Base-by-base conservation (phyloP, 139 green algal genomes). In the Tetradesmus obliquus region DNA sequence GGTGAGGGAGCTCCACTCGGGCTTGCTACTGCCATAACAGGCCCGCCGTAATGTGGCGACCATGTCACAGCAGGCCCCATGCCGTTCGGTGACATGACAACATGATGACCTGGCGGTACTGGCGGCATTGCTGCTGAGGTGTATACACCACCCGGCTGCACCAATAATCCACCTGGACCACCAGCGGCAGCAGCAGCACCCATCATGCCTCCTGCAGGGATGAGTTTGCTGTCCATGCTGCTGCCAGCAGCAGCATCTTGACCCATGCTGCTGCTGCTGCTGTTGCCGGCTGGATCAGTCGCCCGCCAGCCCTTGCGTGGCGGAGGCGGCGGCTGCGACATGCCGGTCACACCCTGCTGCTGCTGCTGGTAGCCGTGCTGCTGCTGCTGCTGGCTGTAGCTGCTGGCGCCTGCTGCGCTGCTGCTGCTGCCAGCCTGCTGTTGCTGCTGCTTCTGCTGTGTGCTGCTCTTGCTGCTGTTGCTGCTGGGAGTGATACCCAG, bases 401-500 rank as follows among this genome's bases (percentile, higher is more conserved):
- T 89, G 85, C 85, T 89, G 62, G 5, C 20, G 32, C 6, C n/a
- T 51, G 66, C 66, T 24, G 32, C 53, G 76, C 76, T 53, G 76
- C 24, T 53, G 76, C 24, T 17, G 76, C 3, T 6, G 20, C 76
- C 76, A 45, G n/a, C 15, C 80, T 45, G 32, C 84, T 58, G 84
- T 9, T 57, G 57, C 84, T 81, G 84, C 84, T 32, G 84, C 84
- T 79, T 53, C 24, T 82, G 76, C 76, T 82, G 76, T 45, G 58
- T 4, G 15, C 15, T 71, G 82, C 5, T 87, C 17, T 87, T 88
- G 58, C 17, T 88, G 84, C 84, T 79, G 84, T 54, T 89, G 62
- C 45, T 89, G 62, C 85, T 89, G n/a, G 85, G 85, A 17, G 85
- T 89, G 57, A 89, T 89, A 62, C 86, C 86, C 1, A 90, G 20